phyloP scores from a whole-genome alignment of 257 asterid genomes.

The Solanum chiquidenum region DNA sequence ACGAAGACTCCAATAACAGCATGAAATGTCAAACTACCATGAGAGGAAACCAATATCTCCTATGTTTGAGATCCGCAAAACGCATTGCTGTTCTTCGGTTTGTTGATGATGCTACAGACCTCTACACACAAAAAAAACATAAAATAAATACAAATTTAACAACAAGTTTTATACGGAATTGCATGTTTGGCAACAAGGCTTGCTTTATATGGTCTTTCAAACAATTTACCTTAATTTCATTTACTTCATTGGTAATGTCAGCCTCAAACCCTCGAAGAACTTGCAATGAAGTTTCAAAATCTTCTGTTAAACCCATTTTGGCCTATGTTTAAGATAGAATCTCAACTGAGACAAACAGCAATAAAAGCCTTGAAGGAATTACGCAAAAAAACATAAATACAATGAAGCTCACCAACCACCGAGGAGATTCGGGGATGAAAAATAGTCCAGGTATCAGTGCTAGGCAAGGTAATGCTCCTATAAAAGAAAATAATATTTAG shows the following conservation, averaged over 20 bases:
- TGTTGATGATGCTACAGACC: slow-evolving; percentile 80
- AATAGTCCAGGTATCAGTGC: slow-evolving; percentile 32
- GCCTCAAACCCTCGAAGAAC: slow-evolving; percentile 89
- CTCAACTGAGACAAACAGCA: slow-evolving; percentile 6
- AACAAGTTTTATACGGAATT: not conserved
- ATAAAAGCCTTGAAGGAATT: not conserved
- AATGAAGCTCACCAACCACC: slow-evolving; percentile 85
- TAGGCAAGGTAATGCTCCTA: slow-evolving; percentile 15
- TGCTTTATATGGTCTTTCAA: not conserved
- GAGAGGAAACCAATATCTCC: slow-evolving; percentile 91
- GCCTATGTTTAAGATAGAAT: slow-evolving; percentile 40
- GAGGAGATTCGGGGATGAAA: slow-evolving; percentile 56
- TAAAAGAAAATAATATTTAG: not conserved
- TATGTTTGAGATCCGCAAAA: slow-evolving; percentile 66
- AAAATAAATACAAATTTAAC: not conserved
- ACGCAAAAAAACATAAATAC: not conserved
- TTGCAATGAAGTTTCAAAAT: slow-evolving; percentile 88
- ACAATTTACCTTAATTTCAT: slow-evolving; percentile 53
- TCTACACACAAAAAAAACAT: slow-evolving; percentile 27
- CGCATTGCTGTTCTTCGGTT: slow-evolving; percentile 66
- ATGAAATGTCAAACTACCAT: slow-evolving; percentile 38
- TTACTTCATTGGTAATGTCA: slow-evolving; percentile 72
- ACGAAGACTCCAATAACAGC: not conserved
- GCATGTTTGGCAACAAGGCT: not conserved
- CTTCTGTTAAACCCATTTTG: slow-evolving; percentile 92